Conservation (phyloP, 495 filamentous ascomycete species). For the Neurospora discreta region DNA sequence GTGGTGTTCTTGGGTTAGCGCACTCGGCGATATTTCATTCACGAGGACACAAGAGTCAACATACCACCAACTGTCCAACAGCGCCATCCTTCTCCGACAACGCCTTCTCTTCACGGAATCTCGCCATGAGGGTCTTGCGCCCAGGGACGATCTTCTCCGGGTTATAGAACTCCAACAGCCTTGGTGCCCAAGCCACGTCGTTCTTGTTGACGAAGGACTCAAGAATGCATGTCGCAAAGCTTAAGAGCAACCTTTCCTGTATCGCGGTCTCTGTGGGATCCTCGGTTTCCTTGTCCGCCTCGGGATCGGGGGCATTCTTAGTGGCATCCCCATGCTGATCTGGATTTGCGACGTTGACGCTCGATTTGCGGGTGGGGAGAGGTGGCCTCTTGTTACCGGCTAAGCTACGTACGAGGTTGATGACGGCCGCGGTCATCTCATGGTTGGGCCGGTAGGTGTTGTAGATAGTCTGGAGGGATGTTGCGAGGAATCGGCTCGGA, state of each 20-base stretch:
- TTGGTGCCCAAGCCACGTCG: slow-evolving; percentile 60
- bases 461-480: slow-evolving; percentile 67
- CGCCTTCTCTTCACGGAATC: slow-evolving; percentile 50
- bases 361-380: slow-evolving; percentile 58
- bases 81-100: slow-evolving; percentile 55
- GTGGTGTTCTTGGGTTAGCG: neutral
- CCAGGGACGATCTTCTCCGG: slow-evolving; percentile 48
- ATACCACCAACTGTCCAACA: slow-evolving; percentile 66
- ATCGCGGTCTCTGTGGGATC: slow-evolving; percentile 51
- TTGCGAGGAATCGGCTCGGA: slow-evolving; percentile 87
- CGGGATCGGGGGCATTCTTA: slow-evolving; percentile 66
- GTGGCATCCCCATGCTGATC: slow-evolving; percentile 31
- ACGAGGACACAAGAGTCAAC: slow-evolving; percentile 15
- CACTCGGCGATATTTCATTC: neutral
- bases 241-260: slow-evolving; percentile 62
- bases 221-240: slow-evolving; percentile 74
- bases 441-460: slow-evolving; percentile 50
- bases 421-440: slow-evolving; percentile 60
- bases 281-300: slow-evolving; percentile 47
- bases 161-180: slow-evolving; percentile 60
- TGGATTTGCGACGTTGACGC: slow-evolving; percentile 42
- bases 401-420: slow-evolving; percentile 65
- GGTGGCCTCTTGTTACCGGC: slow-evolving; percentile 63
- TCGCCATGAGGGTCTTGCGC: slow-evolving; percentile 45
- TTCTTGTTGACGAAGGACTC: slow-evolving; percentile 66